Conservation (phyloP, 441 rosid species). For the Hura crepitans region DNA sequence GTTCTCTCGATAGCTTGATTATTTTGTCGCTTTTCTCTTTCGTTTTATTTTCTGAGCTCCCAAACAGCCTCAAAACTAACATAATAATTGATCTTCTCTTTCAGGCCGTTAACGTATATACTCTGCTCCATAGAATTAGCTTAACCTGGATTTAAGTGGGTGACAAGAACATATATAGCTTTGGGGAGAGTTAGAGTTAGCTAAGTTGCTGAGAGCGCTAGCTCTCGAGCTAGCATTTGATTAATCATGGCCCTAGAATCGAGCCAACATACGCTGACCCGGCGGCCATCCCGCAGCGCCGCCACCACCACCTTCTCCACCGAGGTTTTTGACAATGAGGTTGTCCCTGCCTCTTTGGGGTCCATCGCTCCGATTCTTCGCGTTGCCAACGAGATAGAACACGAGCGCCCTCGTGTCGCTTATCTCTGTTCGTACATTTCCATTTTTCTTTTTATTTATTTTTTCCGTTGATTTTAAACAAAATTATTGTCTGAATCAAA, state of each 20-base stretch:
- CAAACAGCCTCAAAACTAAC: neutral
- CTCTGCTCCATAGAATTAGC: too few species aligned
- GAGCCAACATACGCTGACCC: conserved; percentile 50
- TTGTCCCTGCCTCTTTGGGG: conserved; percentile 82
- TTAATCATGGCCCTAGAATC: conserved; percentile 32
- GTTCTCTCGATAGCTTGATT: neutral
- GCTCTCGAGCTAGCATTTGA: conserved; percentile 9
- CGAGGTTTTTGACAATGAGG: conserved; percentile 92
- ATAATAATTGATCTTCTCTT: neutral
- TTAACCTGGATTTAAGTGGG: neutral
- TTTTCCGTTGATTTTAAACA: conserved; percentile 12
- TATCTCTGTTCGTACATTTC: conserved; percentile 59
- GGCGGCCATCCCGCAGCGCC: conserved; percentile 92
- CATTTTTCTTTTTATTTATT: neutral
- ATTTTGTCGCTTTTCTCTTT: neutral
- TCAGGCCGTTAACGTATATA: conserved; percentile 3
- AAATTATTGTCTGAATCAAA: neutral
- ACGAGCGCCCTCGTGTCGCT: conserved; percentile 94
- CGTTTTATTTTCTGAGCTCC: neutral
- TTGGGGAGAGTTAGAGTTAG: neutral
- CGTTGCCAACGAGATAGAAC: conserved; percentile 79
- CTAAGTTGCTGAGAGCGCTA: conserved; percentile 21
- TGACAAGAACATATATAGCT: neutral
- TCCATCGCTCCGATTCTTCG: conserved; percentile 88
- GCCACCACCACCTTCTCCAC: conserved; percentile 77